phyloP scores from a whole-genome alignment of 2,329 filamentous ascomycete species.

The Lachnellula hyalina region DNA sequence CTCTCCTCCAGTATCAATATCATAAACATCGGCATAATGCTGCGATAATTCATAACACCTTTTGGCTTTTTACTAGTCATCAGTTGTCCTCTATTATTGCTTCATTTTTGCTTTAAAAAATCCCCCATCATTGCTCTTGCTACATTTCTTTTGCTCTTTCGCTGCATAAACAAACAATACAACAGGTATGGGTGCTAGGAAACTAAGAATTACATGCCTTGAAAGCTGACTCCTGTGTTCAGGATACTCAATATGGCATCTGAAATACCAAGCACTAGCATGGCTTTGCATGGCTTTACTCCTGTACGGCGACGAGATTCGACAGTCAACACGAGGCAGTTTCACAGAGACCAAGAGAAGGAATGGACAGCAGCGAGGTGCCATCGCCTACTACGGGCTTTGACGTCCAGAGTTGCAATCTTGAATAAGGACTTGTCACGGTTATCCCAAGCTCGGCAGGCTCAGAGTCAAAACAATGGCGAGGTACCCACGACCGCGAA shows the following conservation, averaged over 20 bases:
- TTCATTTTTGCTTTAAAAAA: background rate
- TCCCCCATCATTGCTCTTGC: background rate
- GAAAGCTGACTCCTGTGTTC: background rate
- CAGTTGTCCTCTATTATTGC: background rate
- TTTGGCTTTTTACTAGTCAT: background rate
- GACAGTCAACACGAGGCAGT: slow-evolving; percentile 17
- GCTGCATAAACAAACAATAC: slow-evolving; percentile 7
- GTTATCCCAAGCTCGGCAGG: slow-evolving; percentile 4
- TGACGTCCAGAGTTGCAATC: slow-evolving; percentile 39
- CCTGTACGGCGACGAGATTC: slow-evolving; percentile 24
- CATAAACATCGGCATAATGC: background rate
- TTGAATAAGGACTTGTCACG: slow-evolving; percentile 32
- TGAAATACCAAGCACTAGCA: background rate
- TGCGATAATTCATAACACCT: too few relatives aligned
- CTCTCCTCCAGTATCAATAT: background rate
- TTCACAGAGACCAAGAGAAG: slow-evolving; percentile 17
- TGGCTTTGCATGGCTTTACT: slow-evolving; percentile 21
- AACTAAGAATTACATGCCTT: background rate
- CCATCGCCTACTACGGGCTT: slow-evolving; percentile 38
- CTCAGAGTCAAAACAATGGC: background rate
- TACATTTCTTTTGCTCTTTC: background rate
- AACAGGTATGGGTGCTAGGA: slow-evolving; percentile 3
- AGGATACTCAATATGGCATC: slow-evolving; percentile 8
- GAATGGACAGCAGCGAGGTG: slow-evolving; percentile 40
- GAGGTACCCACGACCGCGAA: background rate